Conservation (phyloP, 495 filamentous ascomycete species). For the Pyrenula massariospora region DNA sequence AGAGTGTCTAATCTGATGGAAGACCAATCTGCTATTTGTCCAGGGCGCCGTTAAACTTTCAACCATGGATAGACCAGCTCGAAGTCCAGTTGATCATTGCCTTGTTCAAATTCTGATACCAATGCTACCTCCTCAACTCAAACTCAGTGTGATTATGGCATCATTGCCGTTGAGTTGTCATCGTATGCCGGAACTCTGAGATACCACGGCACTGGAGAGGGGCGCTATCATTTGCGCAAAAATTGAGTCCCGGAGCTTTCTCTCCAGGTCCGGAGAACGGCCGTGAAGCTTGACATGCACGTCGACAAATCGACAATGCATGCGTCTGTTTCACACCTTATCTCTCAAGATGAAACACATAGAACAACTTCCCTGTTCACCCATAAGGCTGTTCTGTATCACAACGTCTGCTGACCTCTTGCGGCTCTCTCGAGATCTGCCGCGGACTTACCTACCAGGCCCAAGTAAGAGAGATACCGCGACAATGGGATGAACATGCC, state of each 20-base stretch:
- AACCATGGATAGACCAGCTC: background rate
- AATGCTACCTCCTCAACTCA: background rate
- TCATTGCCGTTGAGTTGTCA: no score
- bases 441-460: background rate
- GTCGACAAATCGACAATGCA: background rate
- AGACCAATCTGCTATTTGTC: background rate
- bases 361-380: no score
- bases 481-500: background rate
- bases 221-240: background rate
- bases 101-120: background rate
- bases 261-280: background rate
- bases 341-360: no score
- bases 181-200: background rate
- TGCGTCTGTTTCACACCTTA: no score
- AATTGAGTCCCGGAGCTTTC: no score
- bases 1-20: no score
- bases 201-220: no score
- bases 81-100: background rate
- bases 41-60: background rate
- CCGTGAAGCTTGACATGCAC: background rate
- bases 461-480: background rate
- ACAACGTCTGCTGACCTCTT: no score
- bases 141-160: no score
- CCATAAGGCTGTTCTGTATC: no score
- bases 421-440: background rate